Conservation (phyloP, 139 green algal species). For the Micromonas commoda region DNA sequence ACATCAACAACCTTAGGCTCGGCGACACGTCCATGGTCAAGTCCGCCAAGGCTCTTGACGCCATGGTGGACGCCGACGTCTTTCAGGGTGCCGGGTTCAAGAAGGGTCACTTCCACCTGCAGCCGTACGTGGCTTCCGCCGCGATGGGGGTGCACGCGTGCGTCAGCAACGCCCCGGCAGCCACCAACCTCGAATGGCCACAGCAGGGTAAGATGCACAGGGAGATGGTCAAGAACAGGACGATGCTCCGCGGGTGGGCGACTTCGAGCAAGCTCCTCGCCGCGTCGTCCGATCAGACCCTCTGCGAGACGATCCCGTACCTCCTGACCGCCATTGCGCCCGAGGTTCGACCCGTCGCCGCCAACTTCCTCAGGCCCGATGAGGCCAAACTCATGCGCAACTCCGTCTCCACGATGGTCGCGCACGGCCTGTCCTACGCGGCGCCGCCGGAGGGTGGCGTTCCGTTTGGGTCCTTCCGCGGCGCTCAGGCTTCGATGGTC, state of each 20-base stretch:
- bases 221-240: neutral
- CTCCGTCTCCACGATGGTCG: slow-evolving; percentile 47
- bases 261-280: neutral
- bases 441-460: neutral
- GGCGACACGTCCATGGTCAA: slow-evolving; percentile 5
- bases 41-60: neutral
- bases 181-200: neutral
- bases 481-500: neutral
- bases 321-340: slow-evolving; percentile 46
- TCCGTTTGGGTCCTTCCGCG: neutral
- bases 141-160: slow-evolving; percentile 2
- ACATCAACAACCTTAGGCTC: slow-evolving; percentile 19
- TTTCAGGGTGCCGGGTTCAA: neutral
- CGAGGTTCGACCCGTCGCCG: slow-evolving; percentile 29
- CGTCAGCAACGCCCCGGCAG: neutral
- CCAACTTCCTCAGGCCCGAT: slow-evolving; percentile 15
- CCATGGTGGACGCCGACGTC: neutral
- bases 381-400: neutral
- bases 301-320: slow-evolving; percentile 49
- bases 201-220: neutral
- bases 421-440: slow-evolving; percentile 56
- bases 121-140: neutral
- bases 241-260: neutral
- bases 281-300: neutral
- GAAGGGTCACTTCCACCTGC: neutral